A percentile compares a stretch with the other conserved stretches of the same genome.
Conservation (phyloP, 352 stramenopile species). For the Phytophthora hibernalis region DNA sequence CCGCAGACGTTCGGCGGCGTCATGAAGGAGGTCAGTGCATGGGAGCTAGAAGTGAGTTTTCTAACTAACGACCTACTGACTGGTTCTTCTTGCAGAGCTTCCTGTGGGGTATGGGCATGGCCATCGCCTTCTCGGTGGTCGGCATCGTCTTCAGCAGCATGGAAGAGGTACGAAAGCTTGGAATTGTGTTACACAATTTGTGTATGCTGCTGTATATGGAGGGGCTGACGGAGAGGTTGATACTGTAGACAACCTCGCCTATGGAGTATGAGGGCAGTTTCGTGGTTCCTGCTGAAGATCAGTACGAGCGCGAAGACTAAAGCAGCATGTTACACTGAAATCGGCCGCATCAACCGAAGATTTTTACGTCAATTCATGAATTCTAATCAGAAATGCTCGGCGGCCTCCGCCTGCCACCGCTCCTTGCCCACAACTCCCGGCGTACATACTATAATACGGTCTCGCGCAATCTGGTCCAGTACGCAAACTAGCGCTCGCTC, state of each 20-base stretch:
- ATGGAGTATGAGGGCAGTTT: slow-evolving; percentile 34
- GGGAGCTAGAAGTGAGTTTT: neutral
- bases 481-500: slow-evolving; percentile 17
- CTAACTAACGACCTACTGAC: too few species aligned
- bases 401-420: slow-evolving; percentile 15
- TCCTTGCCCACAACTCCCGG: neutral
- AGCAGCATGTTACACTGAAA: too few species aligned
- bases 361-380: slow-evolving; percentile 21
- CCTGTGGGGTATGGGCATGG: slow-evolving; percentile 81
- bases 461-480: slow-evolving; percentile 16
- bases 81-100: slow-evolving; percentile 57
- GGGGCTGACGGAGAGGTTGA: neutral
- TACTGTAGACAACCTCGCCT: slow-evolving; percentile 25
- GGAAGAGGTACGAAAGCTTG: slow-evolving; percentile 55
- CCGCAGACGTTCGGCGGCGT: slow-evolving; percentile 66
- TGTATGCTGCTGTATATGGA: slow-evolving; percentile 3
- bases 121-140: slow-evolving; percentile 73
- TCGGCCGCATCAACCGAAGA: slow-evolving; percentile 12
- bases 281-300: slow-evolving; percentile 15
- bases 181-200: too few species aligned
- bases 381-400: slow-evolving; percentile 35
- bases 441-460: slow-evolving; percentile 31
- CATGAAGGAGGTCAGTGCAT: slow-evolving; percentile 66
- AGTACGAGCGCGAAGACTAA: slow-evolving; percentile 13
- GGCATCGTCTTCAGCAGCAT: slow-evolving; percentile 73